Evolutionary conservation across 345 rosid species (phyloP), one percentile per base, ranked within the genome.

Genomic region (Camelina neglecta): DNA sequence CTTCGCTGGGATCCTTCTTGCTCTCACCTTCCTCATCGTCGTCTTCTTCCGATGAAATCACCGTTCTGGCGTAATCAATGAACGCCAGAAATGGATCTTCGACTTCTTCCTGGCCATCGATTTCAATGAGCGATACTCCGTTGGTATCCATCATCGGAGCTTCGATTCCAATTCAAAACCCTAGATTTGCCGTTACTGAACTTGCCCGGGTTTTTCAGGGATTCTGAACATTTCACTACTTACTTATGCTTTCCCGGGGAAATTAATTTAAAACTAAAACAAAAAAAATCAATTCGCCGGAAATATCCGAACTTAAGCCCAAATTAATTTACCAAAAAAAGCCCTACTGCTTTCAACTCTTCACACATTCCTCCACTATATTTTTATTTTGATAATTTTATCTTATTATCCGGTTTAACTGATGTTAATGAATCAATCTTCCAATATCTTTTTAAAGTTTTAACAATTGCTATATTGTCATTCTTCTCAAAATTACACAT

Each of bases 21-120:
- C 31, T 16, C 50, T 16, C 69, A 2, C 10, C 48, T 13, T 45
- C 66, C 7, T 59, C 79, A 11, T 29, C 66, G 21, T 74, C 77
- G 62, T 85, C 86, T 16, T 80, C 82, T 41, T 31, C 82, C 5
- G 91, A 87, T 24, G 76, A 73, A 8, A 95, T 67, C 79, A 78
- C 80, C 8, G 92, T 79, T 82, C 85, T 82, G 7, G 96, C 90
- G 60, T 84, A 85, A 65, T 89, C 96, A 63, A 95, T 69, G 78
- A 95, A 88, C 26, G 88, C 83, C n/a, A 90, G 87, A 81, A 95
- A 90, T 13, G 84, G 85, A 50, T 89, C 97, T 55, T 67, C 81
- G 21, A 70, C 78, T 63, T 53, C 64, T 24, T 69, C 57, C 56
- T 29, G 50, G 24, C 60, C 57, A 68, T 79, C 86, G 16, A 82